Evolutionary conservation across 495 filamentous ascomycete species (phyloP).

Genomic region (Rhizodiscina lignyota): DNA sequence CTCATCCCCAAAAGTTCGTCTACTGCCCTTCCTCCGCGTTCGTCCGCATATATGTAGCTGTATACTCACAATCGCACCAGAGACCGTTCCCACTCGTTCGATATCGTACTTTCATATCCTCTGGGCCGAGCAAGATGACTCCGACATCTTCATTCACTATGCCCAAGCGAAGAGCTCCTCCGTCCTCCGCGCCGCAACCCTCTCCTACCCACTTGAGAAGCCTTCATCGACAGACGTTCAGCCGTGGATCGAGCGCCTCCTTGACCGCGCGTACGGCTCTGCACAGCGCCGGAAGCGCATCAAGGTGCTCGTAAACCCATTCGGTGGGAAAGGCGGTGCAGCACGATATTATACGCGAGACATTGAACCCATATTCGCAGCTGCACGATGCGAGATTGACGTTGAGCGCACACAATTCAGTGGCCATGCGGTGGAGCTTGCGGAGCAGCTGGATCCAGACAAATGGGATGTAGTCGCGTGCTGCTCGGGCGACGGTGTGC

Average conservation of each 20-base stretch:
- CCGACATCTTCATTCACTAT: conserved; percentile 59
- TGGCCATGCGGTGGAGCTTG: conserved; percentile 68
- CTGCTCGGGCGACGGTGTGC: conserved; percentile 84
- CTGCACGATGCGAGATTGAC: conserved; percentile 61
- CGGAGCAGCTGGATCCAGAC: conserved; percentile 60
- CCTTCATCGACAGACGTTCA: conserved; percentile 32
- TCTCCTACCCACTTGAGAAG: conserved; percentile 44
- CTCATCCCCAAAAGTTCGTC: too few species aligned
- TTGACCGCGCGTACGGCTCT: conserved; percentile 57
- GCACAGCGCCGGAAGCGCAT: conserved; percentile 54
- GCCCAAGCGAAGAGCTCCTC: conserved; percentile 35
- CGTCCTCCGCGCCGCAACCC: conserved; percentile 35
- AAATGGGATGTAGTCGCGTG: conserved; percentile 70
- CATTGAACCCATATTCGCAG: conserved; percentile 69
- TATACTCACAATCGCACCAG: too few species aligned
- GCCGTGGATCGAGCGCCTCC: conserved; percentile 43
- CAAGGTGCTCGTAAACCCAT: conserved; percentile 82
- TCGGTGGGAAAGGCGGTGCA: conserved; percentile 70
- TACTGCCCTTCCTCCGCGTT: too few species aligned
- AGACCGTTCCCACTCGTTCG: conserved; percentile 15
- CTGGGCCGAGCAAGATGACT: conserved; percentile 49
- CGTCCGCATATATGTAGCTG: too few species aligned
- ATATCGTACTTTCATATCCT: conserved; percentile 77
- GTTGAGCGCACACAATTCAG: conserved; percentile 53
- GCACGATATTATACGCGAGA: conserved; percentile 55